A percentile compares a stretch with the other conserved stretches of the same genome.
Evolutionary conservation across 2,329 filamentous ascomycete genomes (phyloP).

Genomic region (Aspergillus sp.): DNA sequence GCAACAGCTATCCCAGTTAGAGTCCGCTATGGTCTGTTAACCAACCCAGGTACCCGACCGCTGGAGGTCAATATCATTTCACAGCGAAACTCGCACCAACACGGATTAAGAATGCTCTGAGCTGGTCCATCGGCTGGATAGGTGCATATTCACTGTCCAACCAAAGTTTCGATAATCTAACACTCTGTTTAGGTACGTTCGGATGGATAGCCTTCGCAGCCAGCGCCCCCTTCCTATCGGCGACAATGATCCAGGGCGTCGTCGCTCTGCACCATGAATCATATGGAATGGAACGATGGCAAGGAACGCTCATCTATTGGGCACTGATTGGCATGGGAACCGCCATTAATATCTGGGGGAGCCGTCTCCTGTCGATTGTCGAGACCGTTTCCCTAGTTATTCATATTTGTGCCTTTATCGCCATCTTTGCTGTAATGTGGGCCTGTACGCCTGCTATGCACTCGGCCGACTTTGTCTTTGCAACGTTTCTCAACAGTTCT

Average conservation of each 20-base stretch:
- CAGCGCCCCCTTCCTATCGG: conserved; percentile 43
- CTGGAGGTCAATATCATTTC: conserved; percentile 15
- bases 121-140: conserved; percentile 12
- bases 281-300: conserved; percentile 47
- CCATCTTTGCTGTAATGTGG: background rate
- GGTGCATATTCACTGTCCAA: background rate
- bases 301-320: conserved; percentile 23
- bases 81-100: conserved; percentile 3
- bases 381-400: background rate
- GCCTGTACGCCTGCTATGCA: background rate
- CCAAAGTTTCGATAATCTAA: too few relatives aligned
- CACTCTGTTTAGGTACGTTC: background rate
- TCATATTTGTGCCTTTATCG: conserved; percentile 8
- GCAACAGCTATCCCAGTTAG: background rate
- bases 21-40: background rate
- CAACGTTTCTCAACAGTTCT: conserved; percentile 4
- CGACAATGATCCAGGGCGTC: conserved; percentile 49
- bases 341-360: conserved; percentile 8
- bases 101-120: background rate
- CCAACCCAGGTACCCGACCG: conserved; percentile 7
- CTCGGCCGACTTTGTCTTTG: conserved; percentile 10
- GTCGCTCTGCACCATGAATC: conserved; percentile 40
- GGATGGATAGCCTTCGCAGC: conserved; percentile 25
- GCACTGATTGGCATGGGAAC: background rate
- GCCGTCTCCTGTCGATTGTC: background rate